Conservation (phyloP, 2,329 filamentous ascomycete genomes). For the Parascedosporium putredinis region DNA sequence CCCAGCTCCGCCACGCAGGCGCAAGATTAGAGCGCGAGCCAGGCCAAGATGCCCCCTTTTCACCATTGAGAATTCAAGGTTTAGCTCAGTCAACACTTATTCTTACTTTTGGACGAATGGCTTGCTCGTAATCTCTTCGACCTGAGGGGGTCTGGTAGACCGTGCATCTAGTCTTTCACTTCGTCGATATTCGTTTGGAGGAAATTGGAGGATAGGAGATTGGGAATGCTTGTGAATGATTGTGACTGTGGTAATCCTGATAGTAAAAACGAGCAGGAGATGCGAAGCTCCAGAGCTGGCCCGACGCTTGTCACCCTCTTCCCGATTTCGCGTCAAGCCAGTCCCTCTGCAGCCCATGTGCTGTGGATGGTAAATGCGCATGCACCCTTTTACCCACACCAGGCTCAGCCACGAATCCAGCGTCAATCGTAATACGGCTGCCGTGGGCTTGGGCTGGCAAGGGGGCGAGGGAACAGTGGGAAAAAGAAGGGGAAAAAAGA, state of each 20-base stretch:
- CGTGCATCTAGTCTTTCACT: too few relatives aligned
- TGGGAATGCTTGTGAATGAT: not conserved
- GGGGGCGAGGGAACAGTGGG: too few relatives aligned
- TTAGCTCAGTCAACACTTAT: too few relatives aligned
- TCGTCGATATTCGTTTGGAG: too few relatives aligned
- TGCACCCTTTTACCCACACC: conserved; percentile 1
- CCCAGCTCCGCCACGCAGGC: not conserved
- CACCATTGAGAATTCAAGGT: too few relatives aligned
- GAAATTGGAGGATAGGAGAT: too few relatives aligned
- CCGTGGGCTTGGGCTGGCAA: not conserved
- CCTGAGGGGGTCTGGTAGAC: too few relatives aligned
- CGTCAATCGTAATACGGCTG: conserved; percentile 4
- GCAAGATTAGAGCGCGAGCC: not conserved
- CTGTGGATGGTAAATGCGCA: not conserved
- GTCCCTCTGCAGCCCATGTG: too few relatives aligned
- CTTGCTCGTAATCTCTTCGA: too few relatives aligned
- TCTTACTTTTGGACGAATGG: too few relatives aligned
- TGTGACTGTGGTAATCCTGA: not conserved
- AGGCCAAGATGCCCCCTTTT: too few relatives aligned
- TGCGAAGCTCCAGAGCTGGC: too few relatives aligned
- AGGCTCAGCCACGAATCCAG: conserved; percentile 6
- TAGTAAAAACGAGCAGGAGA: not conserved
- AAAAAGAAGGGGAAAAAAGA: not conserved
- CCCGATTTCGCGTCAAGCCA: not conserved
- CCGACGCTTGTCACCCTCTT: not conserved